Evolutionary conservation across 495 filamentous ascomycete genomes (phyloP).

Genomic region (Aspergillus homomorphus): DNA sequence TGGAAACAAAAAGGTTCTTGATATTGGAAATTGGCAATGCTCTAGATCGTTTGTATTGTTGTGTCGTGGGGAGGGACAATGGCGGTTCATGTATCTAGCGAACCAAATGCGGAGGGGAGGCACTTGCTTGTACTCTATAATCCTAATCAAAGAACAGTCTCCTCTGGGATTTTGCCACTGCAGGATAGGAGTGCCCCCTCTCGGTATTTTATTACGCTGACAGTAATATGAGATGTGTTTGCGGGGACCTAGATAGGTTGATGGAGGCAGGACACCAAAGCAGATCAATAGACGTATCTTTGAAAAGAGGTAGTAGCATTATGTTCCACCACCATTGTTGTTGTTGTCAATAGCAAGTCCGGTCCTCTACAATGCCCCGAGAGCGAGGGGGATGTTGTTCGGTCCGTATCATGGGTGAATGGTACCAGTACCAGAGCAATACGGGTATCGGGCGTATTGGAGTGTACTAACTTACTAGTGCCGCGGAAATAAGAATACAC

Average conservation of each 20-base stretch:
- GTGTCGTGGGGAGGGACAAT: not conserved
- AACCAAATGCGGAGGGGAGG: not conserved
- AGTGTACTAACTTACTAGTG: not conserved
- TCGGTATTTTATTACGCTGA: not conserved
- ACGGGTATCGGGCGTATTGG: too few species aligned
- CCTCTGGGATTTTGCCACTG: not conserved
- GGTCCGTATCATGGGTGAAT: too few species aligned
- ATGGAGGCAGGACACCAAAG: not conserved
- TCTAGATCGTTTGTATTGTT: not conserved
- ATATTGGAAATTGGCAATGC: not conserved
- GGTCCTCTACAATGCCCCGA: not conserved
- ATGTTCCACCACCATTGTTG: too few species aligned
- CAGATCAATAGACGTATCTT: too few species aligned
- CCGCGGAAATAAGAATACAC: not conserved
- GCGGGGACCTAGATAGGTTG: not conserved
- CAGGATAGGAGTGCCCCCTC: not conserved
- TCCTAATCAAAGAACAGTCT: not conserved
- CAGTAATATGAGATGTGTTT: not conserved
- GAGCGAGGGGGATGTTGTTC: not conserved
- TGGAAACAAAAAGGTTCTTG: not conserved
- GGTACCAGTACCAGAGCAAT: too few species aligned
- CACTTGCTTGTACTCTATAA: not conserved
- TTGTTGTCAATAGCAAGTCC: too few species aligned
- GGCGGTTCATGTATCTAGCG: not conserved
- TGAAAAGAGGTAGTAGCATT: too few species aligned